These are phyloP conservation scores for Eutrema japonicum DNA, from an alignment of 345 rosid species.

Conservation along the genomic window DNA sequence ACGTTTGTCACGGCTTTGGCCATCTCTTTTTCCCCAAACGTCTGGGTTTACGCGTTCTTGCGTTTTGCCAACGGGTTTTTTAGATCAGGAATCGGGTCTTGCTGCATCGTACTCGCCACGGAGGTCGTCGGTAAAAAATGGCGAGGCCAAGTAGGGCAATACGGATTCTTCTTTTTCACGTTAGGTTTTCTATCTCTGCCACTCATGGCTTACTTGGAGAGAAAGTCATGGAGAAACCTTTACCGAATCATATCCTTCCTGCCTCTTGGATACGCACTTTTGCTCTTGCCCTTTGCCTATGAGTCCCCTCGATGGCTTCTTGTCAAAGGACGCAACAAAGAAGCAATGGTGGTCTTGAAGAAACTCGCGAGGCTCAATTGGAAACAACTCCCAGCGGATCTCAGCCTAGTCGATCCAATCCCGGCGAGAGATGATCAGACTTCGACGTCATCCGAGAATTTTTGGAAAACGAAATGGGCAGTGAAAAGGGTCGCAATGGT, in stretches of 20 bases:
- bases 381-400: constrained; percentile 51
- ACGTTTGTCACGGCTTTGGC: constrained; percentile 59
- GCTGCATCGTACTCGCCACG: constrained; percentile 73
- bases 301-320: constrained; percentile 90
- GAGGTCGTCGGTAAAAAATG: constrained; percentile 74
- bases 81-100: constrained; percentile 66
- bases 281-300: constrained; percentile 55
- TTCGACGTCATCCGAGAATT: constrained; percentile 39
- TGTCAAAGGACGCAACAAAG: constrained; percentile 53
- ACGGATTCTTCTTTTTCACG: constrained; percentile 76
- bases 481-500: constrained; percentile 54
- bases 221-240: constrained; percentile 61
- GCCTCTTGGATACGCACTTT: constrained; percentile 55
- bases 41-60: constrained; percentile 66
- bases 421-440: constrained; percentile 8
- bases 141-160: constrained; percentile 80
- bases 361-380: constrained; percentile 57
- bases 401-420: constrained; percentile 49
- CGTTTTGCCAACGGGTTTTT: constrained; percentile 68
- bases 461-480: constrained; percentile 73
- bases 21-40: constrained; percentile 70
- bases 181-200: constrained; percentile 73
- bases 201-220: constrained; percentile 58
- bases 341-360: constrained; percentile 58
- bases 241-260: constrained; percentile 55